Evolutionary conservation across 2,329 filamentous ascomycete species (phyloP), one percentile per base, ranked within the genome.

Genomic region (Colletotrichum sp.): DNA sequence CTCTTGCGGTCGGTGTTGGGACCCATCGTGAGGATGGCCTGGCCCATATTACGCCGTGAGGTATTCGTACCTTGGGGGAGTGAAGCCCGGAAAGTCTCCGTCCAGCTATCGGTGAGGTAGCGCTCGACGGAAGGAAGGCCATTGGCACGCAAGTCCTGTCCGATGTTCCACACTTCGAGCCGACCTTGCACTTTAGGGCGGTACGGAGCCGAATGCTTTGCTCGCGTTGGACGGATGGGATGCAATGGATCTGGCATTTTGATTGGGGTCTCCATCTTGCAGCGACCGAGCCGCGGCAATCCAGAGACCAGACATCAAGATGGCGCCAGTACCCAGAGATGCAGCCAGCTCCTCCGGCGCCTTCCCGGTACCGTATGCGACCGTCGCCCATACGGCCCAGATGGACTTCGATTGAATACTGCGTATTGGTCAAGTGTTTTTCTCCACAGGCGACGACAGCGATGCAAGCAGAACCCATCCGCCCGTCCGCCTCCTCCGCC

Each of bases 181-280:
- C 66, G 70, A 38, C 36, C 64, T 71, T 68, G 65, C 58, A 65
- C 62, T 71, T 36, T 52, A 71, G n/a, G 56, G 66, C 66, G 58
- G 21, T 58, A 66, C 68, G 72, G 73, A 75, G 38, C 62, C 38
- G 43, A 64, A 64, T 55, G 43, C 56, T 73, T 16, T 32, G 43
- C 43, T 67, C 52, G 21, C 62, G 64, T 66, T 72, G 73, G 62
- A 55, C 28, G 26, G 62, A 38, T 55, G 30, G 48, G 43, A 56
- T 38, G 48, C 67, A 69, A 74, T 71, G 67, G 52, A 60, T 66
- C 67, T 71, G 28, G 28, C 21, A 13, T 74, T 52, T 71, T 61
- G 61, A 74, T 74, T 74, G 69, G 69, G 56, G 62, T 72, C 69
- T 72, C 73, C 73, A 75, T 72, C 62, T 64, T 48, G 64, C 69